Base-by-base conservation (phyloP, 2,329 filamentous ascomycete genomes). In the Curvularia sp. region DNA sequence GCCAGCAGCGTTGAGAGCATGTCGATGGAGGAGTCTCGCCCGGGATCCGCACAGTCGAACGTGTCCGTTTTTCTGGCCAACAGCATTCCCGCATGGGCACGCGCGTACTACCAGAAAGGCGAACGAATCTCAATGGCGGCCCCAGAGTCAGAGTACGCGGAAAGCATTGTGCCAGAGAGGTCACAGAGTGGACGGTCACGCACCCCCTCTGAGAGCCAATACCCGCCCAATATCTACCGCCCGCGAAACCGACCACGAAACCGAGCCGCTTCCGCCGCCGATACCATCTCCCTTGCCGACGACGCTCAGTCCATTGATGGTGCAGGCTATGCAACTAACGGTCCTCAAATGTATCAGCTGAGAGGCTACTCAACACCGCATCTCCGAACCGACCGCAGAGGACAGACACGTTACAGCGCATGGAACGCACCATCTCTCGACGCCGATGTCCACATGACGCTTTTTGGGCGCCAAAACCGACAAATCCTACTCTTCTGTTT, bases 351-450 rank as follows among this genome's bases (percentile, higher is more conserved):
- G 62, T 68, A 71, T 12, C 60, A 62, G 24, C 53, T 73, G 24
- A 65, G 64, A 24, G 66, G 68, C 24, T 72, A 66, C 43, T 74
- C 68, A 52, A 76, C 74, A 47, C 77, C 77, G 39, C 74, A 74
- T 42, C 68, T 79, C 15, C 72, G 73, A 24, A 73, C 63, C 38
- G 76, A 79, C 44, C 69, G 68, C 31, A 85, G 46, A 81, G 82
- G 54, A 78, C 81, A 58, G 38, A 68, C 85, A 81, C 65, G 76
- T 66, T 58, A 78, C 65, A 89, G 85, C 70, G 81, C 88, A 15
- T 95, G 91, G 90, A 86, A 88, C 60, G 88, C 91, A 1, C 92
- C 92, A 0, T 88, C 88, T 1, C 79, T 90, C 22, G 86, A 87
- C 59, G 90, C 88, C 77, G 85, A 85, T 9, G 78, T 85, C 2